Conservation (phyloP, 83 land plant genomes). For the Thuja plicata region DNA sequence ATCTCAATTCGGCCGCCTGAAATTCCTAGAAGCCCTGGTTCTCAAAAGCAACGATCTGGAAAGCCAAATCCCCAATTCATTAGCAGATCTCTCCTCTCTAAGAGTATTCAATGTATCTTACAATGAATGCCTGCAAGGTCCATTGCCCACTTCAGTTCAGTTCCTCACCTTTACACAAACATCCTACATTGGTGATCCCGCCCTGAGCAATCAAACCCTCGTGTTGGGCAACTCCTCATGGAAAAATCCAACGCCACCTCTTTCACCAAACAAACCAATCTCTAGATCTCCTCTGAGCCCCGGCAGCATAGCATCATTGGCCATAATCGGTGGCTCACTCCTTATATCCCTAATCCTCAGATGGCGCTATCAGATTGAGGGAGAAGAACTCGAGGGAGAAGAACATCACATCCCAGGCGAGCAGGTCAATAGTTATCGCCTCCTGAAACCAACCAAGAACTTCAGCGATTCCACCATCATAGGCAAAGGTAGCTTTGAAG, state of each 20-base stretch:
- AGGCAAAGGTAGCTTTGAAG: slow-evolving; percentile 31
- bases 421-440: background rate
- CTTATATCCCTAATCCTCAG: background rate
- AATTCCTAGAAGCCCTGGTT: background rate
- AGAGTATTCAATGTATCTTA: background rate
- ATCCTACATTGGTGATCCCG: background rate
- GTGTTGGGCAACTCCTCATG: background rate
- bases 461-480: slow-evolving; percentile 22
- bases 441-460: slow-evolving; percentile 25
- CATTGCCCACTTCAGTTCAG: background rate
- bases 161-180: background rate
- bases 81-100: background rate
- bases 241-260: background rate
- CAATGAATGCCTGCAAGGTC: background rate
- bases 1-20: background rate
- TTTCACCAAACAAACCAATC: background rate
- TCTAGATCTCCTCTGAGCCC: background rate
- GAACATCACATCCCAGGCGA: background rate
- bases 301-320: background rate
- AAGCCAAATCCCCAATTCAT: background rate
- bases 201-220: background rate
- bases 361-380: background rate
- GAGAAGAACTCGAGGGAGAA: too few relatives aligned
- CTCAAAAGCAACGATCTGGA: background rate
- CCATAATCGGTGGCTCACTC: background rate